phyloP scores from a whole-genome alignment of 106 monocot genomes.

The Gastrodia elata region DNA sequence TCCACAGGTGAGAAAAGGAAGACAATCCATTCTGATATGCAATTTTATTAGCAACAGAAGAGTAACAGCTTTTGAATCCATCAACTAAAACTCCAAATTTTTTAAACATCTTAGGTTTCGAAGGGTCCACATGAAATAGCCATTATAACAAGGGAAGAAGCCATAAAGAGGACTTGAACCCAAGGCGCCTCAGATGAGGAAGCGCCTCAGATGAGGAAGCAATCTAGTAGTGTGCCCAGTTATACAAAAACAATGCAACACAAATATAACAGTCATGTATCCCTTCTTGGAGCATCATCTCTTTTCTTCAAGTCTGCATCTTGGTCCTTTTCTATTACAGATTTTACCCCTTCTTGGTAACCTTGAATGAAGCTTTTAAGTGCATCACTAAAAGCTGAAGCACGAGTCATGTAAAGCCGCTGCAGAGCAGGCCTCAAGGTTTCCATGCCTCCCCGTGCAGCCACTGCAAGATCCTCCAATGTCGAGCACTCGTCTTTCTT shows the following conservation, averaged over 20 bases:
- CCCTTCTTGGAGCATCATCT: slow-evolving; percentile 3
- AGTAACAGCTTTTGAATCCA: not conserved
- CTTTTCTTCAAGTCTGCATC: not conserved
- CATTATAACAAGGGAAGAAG: not conserved
- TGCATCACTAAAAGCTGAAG: slow-evolving; percentile 33
- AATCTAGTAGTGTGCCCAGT: too few relatives aligned
- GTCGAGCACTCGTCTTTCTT: slow-evolving; percentile 15
- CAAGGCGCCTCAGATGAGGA: too few relatives aligned
- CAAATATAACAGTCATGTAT: not conserved
- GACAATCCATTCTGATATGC: not conserved
- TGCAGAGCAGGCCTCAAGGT: slow-evolving; percentile 36
- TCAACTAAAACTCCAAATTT: too few relatives aligned
- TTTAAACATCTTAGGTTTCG: too few relatives aligned
- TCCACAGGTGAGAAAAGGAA: not conserved
- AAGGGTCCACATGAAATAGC: not conserved
- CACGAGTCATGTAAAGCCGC: slow-evolving; percentile 30
- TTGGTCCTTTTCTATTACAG: slow-evolving; percentile 19
- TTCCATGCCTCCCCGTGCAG: slow-evolving; percentile 43
- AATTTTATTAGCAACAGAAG: not conserved
- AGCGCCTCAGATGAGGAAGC: too few relatives aligned
- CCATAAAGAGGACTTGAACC: not conserved
- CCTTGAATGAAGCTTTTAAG: slow-evolving; percentile 25
- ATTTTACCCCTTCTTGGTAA: slow-evolving; percentile 33
- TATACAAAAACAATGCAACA: not conserved
- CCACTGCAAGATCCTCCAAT: slow-evolving; percentile 36